Conservation (phyloP, 352 stramenopile species). For the Phytopythium vexans region DNA sequence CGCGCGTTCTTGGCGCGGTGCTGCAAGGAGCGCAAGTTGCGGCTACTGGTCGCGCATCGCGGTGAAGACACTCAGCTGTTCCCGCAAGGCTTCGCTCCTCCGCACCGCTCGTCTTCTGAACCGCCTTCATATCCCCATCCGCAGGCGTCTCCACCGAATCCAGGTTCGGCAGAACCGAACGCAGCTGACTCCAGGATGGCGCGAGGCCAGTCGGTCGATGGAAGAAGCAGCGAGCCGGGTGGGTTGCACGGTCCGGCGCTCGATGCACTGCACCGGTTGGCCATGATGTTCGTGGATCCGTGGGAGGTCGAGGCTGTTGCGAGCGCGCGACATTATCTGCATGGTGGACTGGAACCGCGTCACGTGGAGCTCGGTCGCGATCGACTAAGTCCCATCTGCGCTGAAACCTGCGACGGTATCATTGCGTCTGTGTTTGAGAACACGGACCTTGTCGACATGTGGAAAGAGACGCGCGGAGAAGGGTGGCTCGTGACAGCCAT, state of each 20-base stretch:
- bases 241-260: too few relatives aligned
- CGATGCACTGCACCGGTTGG: too few relatives aligned
- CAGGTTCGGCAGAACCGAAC: too few relatives aligned
- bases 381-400: constrained; percentile 59
- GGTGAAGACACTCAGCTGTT: constrained; percentile 54
- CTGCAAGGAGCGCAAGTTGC: constrained; percentile 70
- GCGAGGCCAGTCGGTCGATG: too few relatives aligned
- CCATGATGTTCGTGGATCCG: constrained; percentile 82
- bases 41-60: constrained; percentile 58
- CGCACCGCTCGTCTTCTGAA: too few relatives aligned
- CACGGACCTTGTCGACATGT: constrained; percentile 63
- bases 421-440: constrained; percentile 58
- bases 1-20: constrained; percentile 66
- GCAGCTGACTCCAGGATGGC: too few relatives aligned
- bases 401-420: constrained; percentile 62
- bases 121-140: constrained; percentile 7
- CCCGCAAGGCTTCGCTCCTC: too few relatives aligned
- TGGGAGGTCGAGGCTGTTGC: constrained; percentile 76
- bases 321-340: constrained; percentile 66
- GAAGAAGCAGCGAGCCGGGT: too few relatives aligned
- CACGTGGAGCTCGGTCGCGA: constrained; percentile 80
- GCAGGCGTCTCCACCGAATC: too few relatives aligned
- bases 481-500: constrained; percentile 82
- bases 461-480: constrained; percentile 65
- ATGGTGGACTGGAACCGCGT: constrained; percentile 31